These are phyloP conservation scores for Aegilops bicornis DNA, from an alignment of 176 grass and related monocot species.

Conservation along the genomic window DNA sequence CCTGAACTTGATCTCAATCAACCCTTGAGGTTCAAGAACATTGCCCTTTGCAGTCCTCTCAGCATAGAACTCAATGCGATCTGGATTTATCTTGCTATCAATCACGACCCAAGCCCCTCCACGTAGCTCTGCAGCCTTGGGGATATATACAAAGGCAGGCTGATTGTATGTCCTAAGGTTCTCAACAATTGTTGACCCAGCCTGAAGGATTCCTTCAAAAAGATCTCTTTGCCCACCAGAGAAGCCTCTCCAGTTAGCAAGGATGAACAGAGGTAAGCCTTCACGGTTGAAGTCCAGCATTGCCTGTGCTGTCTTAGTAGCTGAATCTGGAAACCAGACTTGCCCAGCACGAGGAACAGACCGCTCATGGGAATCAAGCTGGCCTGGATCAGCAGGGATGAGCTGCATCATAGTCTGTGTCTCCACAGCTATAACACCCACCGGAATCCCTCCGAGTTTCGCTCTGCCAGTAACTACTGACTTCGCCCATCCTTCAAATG, in stretches of 20 bases:
- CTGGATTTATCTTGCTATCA: constrained; percentile 98
- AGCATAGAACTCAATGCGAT: constrained; percentile 91
- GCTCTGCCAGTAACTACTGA: constrained; percentile 95
- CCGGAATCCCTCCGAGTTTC: constrained; percentile 93
- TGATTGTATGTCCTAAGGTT: constrained; percentile 98
- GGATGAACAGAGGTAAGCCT: constrained; percentile 90
- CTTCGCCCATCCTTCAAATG: constrained; percentile 99
- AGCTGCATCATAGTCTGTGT: constrained; percentile 94
- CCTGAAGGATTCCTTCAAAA: constrained; percentile 99
- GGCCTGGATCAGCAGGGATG: constrained; percentile 89
- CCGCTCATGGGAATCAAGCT: constrained; percentile 84
- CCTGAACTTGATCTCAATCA: constrained; percentile 98
- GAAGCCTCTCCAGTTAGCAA: constrained; percentile 99
- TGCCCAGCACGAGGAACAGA: constrained; percentile 86
- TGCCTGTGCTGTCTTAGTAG: constrained; percentile 94
- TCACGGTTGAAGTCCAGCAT: constrained; percentile 93
- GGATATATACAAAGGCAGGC: constrained; percentile 97
- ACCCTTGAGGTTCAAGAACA: constrained; percentile 94
- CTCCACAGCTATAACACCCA: constrained; percentile 93
- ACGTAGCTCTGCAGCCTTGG: constrained; percentile 88
- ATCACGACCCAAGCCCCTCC: constrained; percentile 99
- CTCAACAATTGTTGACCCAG: constrained; percentile 94
- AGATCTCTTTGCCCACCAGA: constrained; percentile 97
- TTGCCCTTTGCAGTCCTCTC: constrained; percentile 94
- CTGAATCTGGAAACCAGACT: constrained; percentile 99